Base-by-base conservation (phyloP, 2,329 filamentous ascomycete species). In the Fusarium beomiforme region DNA sequence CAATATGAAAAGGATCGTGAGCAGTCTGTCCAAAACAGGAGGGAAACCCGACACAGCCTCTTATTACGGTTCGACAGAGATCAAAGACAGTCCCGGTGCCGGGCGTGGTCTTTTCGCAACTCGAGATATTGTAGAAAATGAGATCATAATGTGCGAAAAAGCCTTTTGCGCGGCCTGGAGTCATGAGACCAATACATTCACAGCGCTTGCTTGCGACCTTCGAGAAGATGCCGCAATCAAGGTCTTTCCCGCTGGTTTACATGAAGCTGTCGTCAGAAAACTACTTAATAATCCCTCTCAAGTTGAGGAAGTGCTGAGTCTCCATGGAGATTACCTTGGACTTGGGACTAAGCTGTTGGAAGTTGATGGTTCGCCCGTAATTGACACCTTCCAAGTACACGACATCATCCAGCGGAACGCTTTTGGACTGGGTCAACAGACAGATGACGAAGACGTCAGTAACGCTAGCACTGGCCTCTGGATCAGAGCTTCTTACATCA, bases 91-190 rank as follows among this genome's bases (percentile, higher is more conserved):
- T 23, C 59, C 59, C 0, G 74, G 73, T 8, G 59, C 75, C 19
- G 82, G 82, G 2, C 76, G 79, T 2, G 82, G 82, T 2, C 65
- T 84, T 1, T 84, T 84, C 43, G 78, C 81, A 2, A 78, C 72
- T 0, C 65, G 69, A 3, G 64, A 77, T 21, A 75, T 83, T 29
- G 65, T 74, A 19, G 54, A 67, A 5, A 79, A 80, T 5, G 79
- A 82, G 6, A 59, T 60, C 1, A 53, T 74, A 10, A 70, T 84
- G 59, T 79, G 78, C 29, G 83, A 82, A 62, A 82, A 79, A 33
- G 77, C 81, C 0, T 80, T 79, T 14, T 78, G 73, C 17, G 74
- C 75, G 0, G 76, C 77, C 11, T 80, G 78, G 76, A 72, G 77
- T 3, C 67, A 80, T n/a, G 77, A 80, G 44, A 23, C 61, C 1